Conservation (phyloP, 176 grass and related monocot species). For the Eremochloa ophiuroides region DNA sequence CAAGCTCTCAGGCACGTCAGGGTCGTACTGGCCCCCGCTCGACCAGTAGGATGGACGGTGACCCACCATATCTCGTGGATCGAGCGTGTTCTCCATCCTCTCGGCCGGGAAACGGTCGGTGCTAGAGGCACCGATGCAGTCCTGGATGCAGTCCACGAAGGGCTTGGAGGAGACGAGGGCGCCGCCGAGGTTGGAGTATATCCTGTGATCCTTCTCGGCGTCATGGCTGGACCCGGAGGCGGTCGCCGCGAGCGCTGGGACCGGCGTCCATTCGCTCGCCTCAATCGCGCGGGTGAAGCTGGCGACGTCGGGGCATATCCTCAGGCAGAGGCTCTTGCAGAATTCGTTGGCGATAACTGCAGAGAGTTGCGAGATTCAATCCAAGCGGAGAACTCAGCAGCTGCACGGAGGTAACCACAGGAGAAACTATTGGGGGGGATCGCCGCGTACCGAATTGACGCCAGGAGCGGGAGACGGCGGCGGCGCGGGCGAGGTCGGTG, state of each 20-base stretch:
- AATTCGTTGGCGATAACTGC: slow-evolving; percentile 65
- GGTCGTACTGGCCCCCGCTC: slow-evolving; percentile 48
- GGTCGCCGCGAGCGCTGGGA: background rate
- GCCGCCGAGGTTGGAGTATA: slow-evolving; percentile 54
- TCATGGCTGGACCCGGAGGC: slow-evolving; percentile 43
- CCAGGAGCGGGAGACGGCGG: slow-evolving; percentile 70
- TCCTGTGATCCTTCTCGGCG: slow-evolving; percentile 48
- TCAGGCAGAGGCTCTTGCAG: slow-evolving; percentile 47
- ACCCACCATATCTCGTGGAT: slow-evolving; percentile 29
- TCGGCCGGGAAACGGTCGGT: slow-evolving; percentile 77
- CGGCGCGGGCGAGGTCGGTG: slow-evolving; percentile 53
- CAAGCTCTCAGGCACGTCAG: slow-evolving; percentile 49
- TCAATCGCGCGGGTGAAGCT: slow-evolving; percentile 38
- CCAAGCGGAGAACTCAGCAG: too few relatives aligned
- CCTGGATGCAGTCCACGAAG: slow-evolving; percentile 43
- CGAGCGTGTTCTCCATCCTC: slow-evolving; percentile 72
- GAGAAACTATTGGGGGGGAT: too few relatives aligned
- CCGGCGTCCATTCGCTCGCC: slow-evolving; percentile 19
- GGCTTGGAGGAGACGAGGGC: slow-evolving; percentile 36
- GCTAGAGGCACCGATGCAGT: slow-evolving; percentile 67
- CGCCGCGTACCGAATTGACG: slow-evolving; percentile 42
- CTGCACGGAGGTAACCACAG: too few relatives aligned
- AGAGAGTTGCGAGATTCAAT: background rate
- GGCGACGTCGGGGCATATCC: slow-evolving; percentile 57
- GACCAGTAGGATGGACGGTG: slow-evolving; percentile 79